Conservation (phyloP, 495 filamentous ascomycete species). For the Clavariopsis aquatica region DNA sequence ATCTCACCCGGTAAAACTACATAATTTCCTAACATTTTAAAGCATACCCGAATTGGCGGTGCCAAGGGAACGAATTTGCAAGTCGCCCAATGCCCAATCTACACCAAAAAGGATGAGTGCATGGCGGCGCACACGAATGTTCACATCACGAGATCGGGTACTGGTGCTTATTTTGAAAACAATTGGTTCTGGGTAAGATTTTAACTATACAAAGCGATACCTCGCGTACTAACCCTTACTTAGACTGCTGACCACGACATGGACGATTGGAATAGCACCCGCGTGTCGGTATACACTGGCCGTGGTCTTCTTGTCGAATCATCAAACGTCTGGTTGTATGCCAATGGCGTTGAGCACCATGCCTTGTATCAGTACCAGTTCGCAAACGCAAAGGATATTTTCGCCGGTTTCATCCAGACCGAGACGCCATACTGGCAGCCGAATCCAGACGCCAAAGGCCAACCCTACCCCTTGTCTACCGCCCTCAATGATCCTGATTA, state of each 20-base stretch:
- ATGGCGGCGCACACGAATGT: constrained; percentile 80
- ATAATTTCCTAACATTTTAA: no score
- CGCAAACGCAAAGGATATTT: constrained; percentile 75
- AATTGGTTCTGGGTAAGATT: constrained; percentile 84
- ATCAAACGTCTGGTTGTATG: constrained; percentile 63
- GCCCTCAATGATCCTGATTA: constrained; percentile 76
- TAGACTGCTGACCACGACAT: constrained; percentile 79
- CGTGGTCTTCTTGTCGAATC: constrained; percentile 79
- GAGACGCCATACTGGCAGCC: constrained; percentile 66
- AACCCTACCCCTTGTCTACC: constrained; percentile 76
- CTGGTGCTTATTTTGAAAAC: constrained; percentile 82
- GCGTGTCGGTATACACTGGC: constrained; percentile 90
- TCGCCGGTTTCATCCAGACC: constrained; percentile 82
- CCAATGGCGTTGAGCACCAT: constrained; percentile 83
- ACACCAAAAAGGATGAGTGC: constrained; percentile 48
- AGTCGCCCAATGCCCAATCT: constrained; percentile 45
- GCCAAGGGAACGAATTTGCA: constrained; percentile 79
- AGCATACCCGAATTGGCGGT: constrained; percentile 81
- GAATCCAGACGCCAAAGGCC: constrained; percentile 69
- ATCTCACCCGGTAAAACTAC: no score
- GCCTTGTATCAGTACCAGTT: constrained; percentile 78
- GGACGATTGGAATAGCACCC: constrained; percentile 71
- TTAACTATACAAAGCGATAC: not conserved
- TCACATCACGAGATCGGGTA: constrained; percentile 66
- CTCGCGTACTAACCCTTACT: not conserved